Base-by-base conservation (phyloP, 805 yeast genomes). In the Yamadazyma sp. region DNA sequence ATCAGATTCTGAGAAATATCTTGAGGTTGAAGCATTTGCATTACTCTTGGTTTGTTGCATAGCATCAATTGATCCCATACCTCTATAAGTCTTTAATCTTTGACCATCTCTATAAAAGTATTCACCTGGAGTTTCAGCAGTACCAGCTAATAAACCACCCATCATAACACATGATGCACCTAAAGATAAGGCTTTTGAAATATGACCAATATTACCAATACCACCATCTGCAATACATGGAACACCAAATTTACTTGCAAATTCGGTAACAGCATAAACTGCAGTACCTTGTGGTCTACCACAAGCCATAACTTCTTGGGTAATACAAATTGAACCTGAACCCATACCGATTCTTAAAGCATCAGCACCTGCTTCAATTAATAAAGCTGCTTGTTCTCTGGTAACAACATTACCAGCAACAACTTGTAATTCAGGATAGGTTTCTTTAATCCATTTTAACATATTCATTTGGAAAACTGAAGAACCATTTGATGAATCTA, bases 231-330 rank as follows among this genome's bases (percentile, higher is more conserved):
- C 98, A 53, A 93, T 88, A 69, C 96, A 86, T 61, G 98, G 98
- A 48, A 93, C 95, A 62, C 98, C 98, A 60, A 91, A 93, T 63
- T 80, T 77, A 68, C 81, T 82, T 49, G 98, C 94, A 60, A 93
- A 89, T 72, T 91, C 89, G 47, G 93, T 76, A 37, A 93, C 98
- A 49, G 80, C 82, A 76, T 78, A 89, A 36, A 93, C 98, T 43
- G 98, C 98, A 49, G 98, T 88, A 70, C 98, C 98, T 75, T 93
- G 98, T 43, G 98, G 98, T 77, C 98, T 88, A 70, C 98, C 98
- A 71, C 96, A 95, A 35, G 98, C 98, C 98, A 93, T 93, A 42
- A 93, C 98, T 73, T 93, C 98, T 73, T 93, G 98, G 35, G 98
- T 93, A 62, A 93, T 93, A 78, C 98, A 93, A 62, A 94, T 94